phyloP scores from a whole-genome alignment of 129 eudicot genomes.

The Mikania micrantha region DNA sequence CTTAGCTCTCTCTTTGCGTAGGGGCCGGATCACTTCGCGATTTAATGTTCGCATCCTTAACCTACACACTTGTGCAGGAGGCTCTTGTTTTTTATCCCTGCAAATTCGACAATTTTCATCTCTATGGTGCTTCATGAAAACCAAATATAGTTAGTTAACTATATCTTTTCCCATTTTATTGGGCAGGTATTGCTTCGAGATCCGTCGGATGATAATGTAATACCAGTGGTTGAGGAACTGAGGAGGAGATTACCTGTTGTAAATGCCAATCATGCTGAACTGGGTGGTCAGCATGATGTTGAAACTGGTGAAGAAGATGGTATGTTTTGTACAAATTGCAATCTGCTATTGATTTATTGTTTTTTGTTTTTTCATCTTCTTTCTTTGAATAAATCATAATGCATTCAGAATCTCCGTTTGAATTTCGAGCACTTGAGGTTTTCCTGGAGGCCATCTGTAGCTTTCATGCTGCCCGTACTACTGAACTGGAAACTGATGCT shows the following conservation, averaged over 20 bases:
- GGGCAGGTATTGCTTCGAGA: conserved; percentile 81
- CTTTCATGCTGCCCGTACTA: conserved; percentile 80
- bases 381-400: not conserved
- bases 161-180: not conserved
- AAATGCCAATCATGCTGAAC: conserved; percentile 38
- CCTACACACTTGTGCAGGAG: too few species aligned
- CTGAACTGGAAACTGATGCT: conserved; percentile 81
- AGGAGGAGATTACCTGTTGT: conserved; percentile 54
- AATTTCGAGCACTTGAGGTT: conserved; percentile 86
- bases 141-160: not conserved
- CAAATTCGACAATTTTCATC: not conserved
- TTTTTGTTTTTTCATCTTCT: not conserved
- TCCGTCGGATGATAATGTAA: conserved; percentile 73
- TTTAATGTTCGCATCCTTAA: too few species aligned
- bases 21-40: too few species aligned
- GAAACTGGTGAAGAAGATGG: conserved; percentile 86
- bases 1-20: too few species aligned
- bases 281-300: conserved; percentile 44
- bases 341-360: not conserved
- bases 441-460: conserved; percentile 91
- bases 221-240: conserved; percentile 83
- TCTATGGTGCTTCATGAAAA: not conserved
- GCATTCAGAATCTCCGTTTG: conserved; percentile 81
- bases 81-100: not conserved
- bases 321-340: conserved; percentile 23